Evolutionary conservation across 768 basidiomycete species (phyloP).

Genomic region (Russula olivacea): DNA sequence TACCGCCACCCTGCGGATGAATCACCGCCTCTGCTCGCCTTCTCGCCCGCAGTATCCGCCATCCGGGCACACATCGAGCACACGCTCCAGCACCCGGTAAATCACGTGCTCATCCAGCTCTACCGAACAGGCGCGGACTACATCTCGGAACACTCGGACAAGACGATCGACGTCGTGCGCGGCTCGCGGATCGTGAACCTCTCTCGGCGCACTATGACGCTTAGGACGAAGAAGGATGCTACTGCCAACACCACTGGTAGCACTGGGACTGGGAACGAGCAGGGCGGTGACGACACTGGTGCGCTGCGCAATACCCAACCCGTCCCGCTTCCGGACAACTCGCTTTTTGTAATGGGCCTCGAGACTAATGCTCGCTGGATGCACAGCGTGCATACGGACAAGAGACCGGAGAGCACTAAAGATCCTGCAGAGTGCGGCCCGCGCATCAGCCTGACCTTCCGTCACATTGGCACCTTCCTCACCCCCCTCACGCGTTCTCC

Average conservation of each 20-base stretch:
- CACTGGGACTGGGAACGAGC: too few relatives aligned
- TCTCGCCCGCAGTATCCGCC: slow-evolving; percentile 59
- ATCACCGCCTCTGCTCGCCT: slow-evolving; percentile 60
- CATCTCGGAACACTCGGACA: slow-evolving; percentile 84
- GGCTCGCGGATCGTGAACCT: slow-evolving; percentile 77
- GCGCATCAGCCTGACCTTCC: slow-evolving; percentile 76
- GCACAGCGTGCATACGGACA: slow-evolving; percentile 73
- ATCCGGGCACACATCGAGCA: slow-evolving; percentile 62
- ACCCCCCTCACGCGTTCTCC: slow-evolving; percentile 26
- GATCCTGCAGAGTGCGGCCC: slow-evolving; percentile 54
- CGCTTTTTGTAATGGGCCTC: slow-evolving; percentile 75
- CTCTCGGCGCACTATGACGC: slow-evolving; percentile 68
- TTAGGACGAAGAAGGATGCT: slow-evolving; percentile 56
- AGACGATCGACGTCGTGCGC: slow-evolving; percentile 74
- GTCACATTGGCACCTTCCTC: slow-evolving; percentile 73
- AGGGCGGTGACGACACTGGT: not conserved
- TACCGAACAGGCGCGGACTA: slow-evolving; percentile 76
- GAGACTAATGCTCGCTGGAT: slow-evolving; percentile 70
- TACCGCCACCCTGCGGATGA: slow-evolving; percentile 82
- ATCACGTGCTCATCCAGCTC: slow-evolving; percentile 78
- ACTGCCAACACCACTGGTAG: not conserved
- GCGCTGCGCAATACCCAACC: slow-evolving; percentile 39
- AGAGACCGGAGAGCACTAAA: slow-evolving; percentile 52
- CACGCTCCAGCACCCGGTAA: slow-evolving; percentile 58
- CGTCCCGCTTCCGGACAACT: slow-evolving; percentile 72